These are phyloP conservation scores for Pontederia crassipes DNA, from an alignment of 176 grass and related monocot genomes.

Conservation along the genomic window DNA sequence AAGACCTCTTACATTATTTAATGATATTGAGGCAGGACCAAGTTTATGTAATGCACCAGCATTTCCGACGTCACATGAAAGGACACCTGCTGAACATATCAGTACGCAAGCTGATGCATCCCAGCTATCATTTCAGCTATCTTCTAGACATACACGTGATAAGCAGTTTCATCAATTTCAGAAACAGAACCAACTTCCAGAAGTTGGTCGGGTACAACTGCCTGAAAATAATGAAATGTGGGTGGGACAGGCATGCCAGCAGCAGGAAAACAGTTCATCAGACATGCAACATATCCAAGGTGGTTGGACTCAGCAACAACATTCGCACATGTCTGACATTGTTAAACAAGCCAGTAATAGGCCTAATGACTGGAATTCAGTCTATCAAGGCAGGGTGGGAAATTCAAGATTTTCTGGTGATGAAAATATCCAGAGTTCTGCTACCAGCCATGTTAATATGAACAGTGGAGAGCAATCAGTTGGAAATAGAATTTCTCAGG, in stretches of 20 bases:
- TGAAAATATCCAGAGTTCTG: background rate
- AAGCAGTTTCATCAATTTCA: background rate
- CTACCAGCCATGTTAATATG: background rate
- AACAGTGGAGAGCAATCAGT: background rate
- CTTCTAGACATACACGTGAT: background rate
- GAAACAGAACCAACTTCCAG: constrained; percentile 6
- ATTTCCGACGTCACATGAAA: background rate
- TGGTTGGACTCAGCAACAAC: constrained; percentile 9
- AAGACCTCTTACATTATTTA: constrained; percentile 13
- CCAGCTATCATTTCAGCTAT: background rate
- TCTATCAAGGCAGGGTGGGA: background rate
- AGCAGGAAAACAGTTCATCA: background rate
- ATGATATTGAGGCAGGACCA: constrained; percentile 5
- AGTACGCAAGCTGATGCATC: background rate
- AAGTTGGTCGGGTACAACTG: background rate
- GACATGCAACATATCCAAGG: background rate
- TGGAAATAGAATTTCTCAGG: background rate
- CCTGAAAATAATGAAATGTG: background rate
- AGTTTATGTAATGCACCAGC: background rate
- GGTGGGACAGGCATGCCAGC: background rate
- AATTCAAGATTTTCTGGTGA: background rate
- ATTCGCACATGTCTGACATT: background rate
- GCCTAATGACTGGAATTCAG: constrained; percentile 2
- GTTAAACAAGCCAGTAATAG: background rate
- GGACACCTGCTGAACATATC: background rate